Evolutionary conservation across 345 rosid genomes (phyloP).

Genomic region (Conringia planisiliqua): DNA sequence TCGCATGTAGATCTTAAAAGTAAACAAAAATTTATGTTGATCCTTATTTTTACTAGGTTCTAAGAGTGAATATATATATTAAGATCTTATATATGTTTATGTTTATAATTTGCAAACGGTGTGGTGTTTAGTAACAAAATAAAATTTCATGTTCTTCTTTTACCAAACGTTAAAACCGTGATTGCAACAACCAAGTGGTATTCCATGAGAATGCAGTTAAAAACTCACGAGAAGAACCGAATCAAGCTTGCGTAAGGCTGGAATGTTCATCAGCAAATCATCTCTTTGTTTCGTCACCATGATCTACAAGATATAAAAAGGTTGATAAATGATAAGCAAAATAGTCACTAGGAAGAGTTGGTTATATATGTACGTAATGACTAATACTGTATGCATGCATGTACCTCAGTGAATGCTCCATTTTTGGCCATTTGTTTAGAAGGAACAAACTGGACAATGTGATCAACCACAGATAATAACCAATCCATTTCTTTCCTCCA

Average conservation of each 20-base stretch:
- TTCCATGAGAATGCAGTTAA: neutral
- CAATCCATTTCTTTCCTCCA: conserved; percentile 70
- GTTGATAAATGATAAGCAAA: neutral
- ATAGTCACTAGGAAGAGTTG: neutral
- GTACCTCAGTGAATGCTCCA: conserved; percentile 72
- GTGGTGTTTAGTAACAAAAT: neutral
- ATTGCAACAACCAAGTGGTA: neutral
- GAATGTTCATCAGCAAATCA: conserved; percentile 71
- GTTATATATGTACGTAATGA: neutral
- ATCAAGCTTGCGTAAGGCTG: conserved; percentile 85
- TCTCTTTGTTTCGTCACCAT: conserved; percentile 85
- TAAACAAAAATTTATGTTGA: too few species aligned
- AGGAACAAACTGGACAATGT: conserved; percentile 68
- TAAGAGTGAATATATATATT: neutral
- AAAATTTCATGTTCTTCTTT: neutral
- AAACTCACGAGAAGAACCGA: conserved; percentile 69
- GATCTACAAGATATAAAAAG: conserved; percentile 39
- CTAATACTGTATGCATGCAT: neutral
- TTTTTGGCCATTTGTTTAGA: conserved; percentile 56
- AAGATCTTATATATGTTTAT: too few species aligned
- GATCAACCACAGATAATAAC: conserved; percentile 64
- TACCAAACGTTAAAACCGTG: neutral
- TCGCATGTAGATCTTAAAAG: neutral
- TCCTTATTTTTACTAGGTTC: neutral
- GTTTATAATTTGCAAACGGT: neutral